Evolutionary conservation across 2,329 filamentous ascomycete genomes (phyloP).

Genomic region (Cytospora paraplurivora): DNA sequence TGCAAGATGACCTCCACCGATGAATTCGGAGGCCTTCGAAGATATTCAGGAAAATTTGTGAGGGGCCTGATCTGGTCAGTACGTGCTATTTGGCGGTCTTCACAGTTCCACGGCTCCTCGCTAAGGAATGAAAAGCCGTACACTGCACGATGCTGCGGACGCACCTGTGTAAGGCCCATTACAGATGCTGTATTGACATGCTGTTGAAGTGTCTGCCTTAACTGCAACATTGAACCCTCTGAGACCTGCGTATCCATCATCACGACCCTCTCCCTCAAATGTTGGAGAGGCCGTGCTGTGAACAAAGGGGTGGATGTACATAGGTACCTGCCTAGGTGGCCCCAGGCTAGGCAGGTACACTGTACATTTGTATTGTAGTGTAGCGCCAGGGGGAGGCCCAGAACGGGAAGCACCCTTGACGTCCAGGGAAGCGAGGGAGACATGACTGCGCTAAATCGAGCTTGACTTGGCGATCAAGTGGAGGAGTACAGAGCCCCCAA

Average conservation of each 20-base stretch:
- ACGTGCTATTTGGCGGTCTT: neutral
- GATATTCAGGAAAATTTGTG: no score
- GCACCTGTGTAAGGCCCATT: neutral
- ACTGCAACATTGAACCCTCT: no score
- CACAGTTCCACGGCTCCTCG: neutral
- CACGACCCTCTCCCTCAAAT: no score
- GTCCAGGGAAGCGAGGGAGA: neutral
- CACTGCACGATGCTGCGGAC: no score
- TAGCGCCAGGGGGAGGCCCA: neutral
- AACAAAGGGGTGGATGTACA: neutral
- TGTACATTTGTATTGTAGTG: neutral
- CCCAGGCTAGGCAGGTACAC: neutral
- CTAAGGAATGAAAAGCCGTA: neutral
- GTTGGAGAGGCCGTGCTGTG: no score
- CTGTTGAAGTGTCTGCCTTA: neutral
- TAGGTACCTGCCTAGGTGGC: neutral
- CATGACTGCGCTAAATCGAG: slow-evolving; percentile 11
- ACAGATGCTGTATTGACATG: neutral
- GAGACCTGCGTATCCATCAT: no score
- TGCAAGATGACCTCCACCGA: neutral
- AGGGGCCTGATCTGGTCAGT: no score
- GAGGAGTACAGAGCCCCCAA: neutral
- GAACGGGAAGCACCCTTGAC: neutral
- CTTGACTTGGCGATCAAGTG: slow-evolving; percentile 21
- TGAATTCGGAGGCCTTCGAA: neutral